Evolutionary conservation across 2,329 filamentous ascomycete species (phyloP), one percentile per base, ranked within the genome.

Genomic region (Cladophialophora immunda): DNA sequence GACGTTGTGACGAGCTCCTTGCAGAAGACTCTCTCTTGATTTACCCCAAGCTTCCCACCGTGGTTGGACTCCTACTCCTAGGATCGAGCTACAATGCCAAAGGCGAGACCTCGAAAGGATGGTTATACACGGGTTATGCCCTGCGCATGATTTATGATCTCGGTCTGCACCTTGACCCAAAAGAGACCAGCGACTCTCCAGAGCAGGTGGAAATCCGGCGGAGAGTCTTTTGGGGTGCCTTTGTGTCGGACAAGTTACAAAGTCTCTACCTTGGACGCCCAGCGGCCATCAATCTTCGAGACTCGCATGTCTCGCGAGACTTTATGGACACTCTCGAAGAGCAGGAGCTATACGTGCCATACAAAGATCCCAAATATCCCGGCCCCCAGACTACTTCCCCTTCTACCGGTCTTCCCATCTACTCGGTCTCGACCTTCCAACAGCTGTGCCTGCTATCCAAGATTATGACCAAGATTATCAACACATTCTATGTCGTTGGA

Each of bases 61-160:
- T 85, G 0, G 84, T 86, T 1, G 83, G 86, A 68, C 85, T 54
- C 2, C 70, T 87, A 30, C 75, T 87, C 0, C 76, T 85, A 0
- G 84, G 87, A 80, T 82, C 83, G 0, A 73, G 86, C 0, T 86
- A 86, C 67, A 79, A 84, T 0, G 74, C 82, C 1, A 79, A 82
- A n/a, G 82, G 83, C 58, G 81, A 86, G 69, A 76, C 81, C 32
- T 85, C 83, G 65, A 80, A 81, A 5, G 83, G 85, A 1, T 89
- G 86, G 86, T 70, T 87, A 4, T 88, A 88, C 66, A 81, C 84
- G 59, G 86, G 86, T 1, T 80, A 85, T 68, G 85, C 86, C 0
- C 85, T 87, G 65, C 80, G 84, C 9, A 83, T 88, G 76, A 76
- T 87, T 29, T 81, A 83, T 58, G 86, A 88, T 70, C 73, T 88